These are phyloP conservation scores for Cyanodermella asteris DNA, from an alignment of 2,329 filamentous ascomycete genomes.

Conservation along the genomic window DNA sequence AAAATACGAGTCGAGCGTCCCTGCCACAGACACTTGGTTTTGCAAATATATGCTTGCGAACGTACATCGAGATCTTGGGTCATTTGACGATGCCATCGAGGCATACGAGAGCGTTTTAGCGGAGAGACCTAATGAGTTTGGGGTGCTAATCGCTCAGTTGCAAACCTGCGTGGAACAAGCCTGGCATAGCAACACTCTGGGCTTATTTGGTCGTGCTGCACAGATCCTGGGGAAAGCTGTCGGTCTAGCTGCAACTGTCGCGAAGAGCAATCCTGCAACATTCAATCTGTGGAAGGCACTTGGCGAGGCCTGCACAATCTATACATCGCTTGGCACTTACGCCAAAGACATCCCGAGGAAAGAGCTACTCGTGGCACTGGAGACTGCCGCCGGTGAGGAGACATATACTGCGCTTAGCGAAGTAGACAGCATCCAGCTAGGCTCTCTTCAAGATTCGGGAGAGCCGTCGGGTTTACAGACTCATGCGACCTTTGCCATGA, in stretches of 20 bases:
- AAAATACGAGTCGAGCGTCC: conserved; percentile 40
- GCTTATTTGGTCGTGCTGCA: conserved; percentile 65
- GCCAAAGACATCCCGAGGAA: conserved; percentile 38
- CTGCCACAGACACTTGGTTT: conserved; percentile 64
- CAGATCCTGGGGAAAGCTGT: conserved; percentile 50
- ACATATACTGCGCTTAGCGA: conserved; percentile 43
- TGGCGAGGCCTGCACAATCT: conserved; percentile 70
- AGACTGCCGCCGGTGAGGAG: conserved; percentile 27
- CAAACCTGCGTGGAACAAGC: conserved; percentile 75
- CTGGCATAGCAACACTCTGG: conserved; percentile 54
- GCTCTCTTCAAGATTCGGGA: conserved; percentile 15
- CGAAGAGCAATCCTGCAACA: conserved; percentile 38
- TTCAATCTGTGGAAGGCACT: conserved; percentile 95
- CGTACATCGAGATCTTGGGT: conserved; percentile 76
- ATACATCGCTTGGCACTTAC: conserved; percentile 54
- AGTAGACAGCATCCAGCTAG: conserved; percentile 40
- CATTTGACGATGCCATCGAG: conserved; percentile 60
- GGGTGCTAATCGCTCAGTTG: conserved; percentile 66
- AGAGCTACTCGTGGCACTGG: conserved; percentile 34
- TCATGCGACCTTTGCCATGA: conserved; percentile 22
- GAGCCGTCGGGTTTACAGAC: conserved; percentile 11
- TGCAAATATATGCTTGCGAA: conserved; percentile 94
- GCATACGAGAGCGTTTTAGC: conserved; percentile 55
- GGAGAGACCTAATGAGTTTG: conserved; percentile 51
- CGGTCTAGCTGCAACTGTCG: conserved; percentile 40